Evolutionary conservation across 495 filamentous ascomycete genomes (phyloP).

Genomic region (Delitschia confertaspora): DNA sequence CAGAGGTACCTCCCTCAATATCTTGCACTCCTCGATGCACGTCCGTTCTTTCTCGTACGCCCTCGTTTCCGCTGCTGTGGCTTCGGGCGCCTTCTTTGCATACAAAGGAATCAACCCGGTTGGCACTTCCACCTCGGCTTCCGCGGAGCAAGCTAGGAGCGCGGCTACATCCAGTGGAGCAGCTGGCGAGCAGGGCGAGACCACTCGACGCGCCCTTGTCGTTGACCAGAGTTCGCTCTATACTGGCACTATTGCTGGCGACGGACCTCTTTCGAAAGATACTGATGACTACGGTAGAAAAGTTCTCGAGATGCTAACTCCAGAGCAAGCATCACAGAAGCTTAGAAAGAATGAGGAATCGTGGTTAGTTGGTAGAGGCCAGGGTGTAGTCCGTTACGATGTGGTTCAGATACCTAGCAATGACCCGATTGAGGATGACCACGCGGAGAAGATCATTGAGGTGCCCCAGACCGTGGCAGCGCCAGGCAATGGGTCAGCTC

Average conservation of each 20-base stretch:
- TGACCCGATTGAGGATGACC: conserved; percentile 96
- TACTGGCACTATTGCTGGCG: conserved; percentile 67
- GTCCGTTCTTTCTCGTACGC: conserved; percentile 55
- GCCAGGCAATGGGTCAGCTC: conserved; percentile 43
- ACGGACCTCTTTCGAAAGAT: conserved; percentile 76
- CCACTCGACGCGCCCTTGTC: conserved; percentile 47
- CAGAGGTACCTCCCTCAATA: conserved; percentile 31
- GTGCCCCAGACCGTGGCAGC: conserved; percentile 52
- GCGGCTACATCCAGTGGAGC: conserved; percentile 8
- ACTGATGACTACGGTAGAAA: conserved; percentile 71
- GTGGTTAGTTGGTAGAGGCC: conserved; percentile 78
- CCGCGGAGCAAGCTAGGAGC: conserved; percentile 18
- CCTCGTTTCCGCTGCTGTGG: conserved; percentile 51
- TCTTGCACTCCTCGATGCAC: conserved; percentile 53
- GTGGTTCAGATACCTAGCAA: conserved; percentile 93
- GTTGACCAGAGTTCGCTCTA: conserved; percentile 80
- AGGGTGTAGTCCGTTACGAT: conserved; percentile 91
- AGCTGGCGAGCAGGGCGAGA: conserved; percentile 13
- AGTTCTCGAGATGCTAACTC: conserved; percentile 89
- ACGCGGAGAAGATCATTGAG: conserved; percentile 94
- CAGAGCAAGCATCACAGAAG: conserved; percentile 87
- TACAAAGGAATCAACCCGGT: conserved; percentile 34
- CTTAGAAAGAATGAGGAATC: conserved; percentile 83
- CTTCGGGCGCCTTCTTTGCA: conserved; percentile 57
- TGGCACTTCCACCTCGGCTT: conserved; percentile 1